These are phyloP conservation scores for Phalaenopsis equestris DNA, from an alignment of 106 monocot species.

Conservation along the genomic window DNA sequence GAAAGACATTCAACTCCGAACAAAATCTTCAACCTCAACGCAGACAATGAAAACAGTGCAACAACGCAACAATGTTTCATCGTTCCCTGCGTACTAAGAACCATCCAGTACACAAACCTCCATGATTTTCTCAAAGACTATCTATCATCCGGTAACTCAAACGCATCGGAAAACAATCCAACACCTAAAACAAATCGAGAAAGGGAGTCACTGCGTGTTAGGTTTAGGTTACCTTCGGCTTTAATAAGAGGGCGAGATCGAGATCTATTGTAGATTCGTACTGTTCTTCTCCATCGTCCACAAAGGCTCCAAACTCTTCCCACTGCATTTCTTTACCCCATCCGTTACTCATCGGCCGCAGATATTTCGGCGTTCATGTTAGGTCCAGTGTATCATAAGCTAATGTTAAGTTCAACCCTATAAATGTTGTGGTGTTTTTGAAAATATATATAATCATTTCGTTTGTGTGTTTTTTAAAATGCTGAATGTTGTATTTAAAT, in stretches of 20 bases:
- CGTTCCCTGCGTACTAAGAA: background rate
- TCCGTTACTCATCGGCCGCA: too few species aligned
- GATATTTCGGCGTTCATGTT: too few species aligned
- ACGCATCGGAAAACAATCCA: background rate
- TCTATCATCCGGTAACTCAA: background rate
- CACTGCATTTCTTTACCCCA: constrained; percentile 4
- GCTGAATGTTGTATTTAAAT: too few species aligned
- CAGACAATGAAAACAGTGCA: too few species aligned
- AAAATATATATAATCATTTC: too few species aligned
- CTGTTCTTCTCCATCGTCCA: constrained; percentile 1
- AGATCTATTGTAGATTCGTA: constrained; percentile 6
- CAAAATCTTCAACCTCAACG: too few species aligned
- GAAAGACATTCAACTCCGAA: too few species aligned
- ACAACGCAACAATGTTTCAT: background rate
- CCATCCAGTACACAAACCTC: background rate
- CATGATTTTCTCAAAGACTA: background rate
- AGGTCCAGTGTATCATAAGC: too few species aligned
- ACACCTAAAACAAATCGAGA: background rate
- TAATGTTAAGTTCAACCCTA: too few species aligned
- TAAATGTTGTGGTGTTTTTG: too few species aligned
- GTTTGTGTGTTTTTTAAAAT: too few species aligned
- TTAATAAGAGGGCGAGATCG: constrained; percentile 5
- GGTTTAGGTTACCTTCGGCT: constrained; percentile 1
- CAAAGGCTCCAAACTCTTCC: background rate
- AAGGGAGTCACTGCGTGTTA: background rate